Conservation (phyloP, 2,329 filamentous ascomycete genomes). For the Alternaria sp. region DNA sequence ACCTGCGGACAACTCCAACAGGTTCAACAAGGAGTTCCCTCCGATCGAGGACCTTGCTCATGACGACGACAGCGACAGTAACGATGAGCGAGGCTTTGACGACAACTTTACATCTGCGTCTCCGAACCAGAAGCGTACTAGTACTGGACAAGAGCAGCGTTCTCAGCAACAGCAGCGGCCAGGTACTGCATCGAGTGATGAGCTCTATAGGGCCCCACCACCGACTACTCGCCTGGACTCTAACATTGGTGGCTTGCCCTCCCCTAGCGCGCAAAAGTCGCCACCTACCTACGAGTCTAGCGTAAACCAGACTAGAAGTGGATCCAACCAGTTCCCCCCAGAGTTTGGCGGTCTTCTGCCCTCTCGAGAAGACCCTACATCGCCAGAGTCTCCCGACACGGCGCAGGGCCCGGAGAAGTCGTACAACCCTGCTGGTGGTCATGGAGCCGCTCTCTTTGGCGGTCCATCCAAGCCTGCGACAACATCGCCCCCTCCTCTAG, state of each 20-base stretch:
- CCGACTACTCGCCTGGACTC: conserved; percentile 49
- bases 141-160: conserved; percentile 37
- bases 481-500: conserved; percentile 51
- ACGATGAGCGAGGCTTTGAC: conserved; percentile 79
- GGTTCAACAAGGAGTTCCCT: conserved; percentile 82
- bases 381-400: conserved; percentile 45
- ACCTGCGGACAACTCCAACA: conserved; percentile 50
- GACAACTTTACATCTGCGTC: conserved; percentile 83
- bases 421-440: conserved; percentile 50
- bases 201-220: conserved; percentile 46
- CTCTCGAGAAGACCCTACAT: conserved; percentile 62
- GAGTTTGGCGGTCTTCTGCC: conserved; percentile 66
- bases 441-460: conserved; percentile 54
- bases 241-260: conserved; percentile 57
- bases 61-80: conserved; percentile 80
- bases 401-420: conserved; percentile 52
- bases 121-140: conserved; percentile 48
- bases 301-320: conserved; percentile 45
- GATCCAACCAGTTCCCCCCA: conserved; percentile 60
- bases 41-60: conserved; percentile 87
- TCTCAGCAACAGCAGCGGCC: conserved; percentile 40
- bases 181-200: conserved; percentile 40
- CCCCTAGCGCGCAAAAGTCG: conserved; percentile 64
- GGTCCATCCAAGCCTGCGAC: conserved; percentile 48
- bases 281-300: conserved; percentile 65